Base-by-base conservation (phyloP, 306 rosid species). In the Casuarina cunninghamiana region DNA sequence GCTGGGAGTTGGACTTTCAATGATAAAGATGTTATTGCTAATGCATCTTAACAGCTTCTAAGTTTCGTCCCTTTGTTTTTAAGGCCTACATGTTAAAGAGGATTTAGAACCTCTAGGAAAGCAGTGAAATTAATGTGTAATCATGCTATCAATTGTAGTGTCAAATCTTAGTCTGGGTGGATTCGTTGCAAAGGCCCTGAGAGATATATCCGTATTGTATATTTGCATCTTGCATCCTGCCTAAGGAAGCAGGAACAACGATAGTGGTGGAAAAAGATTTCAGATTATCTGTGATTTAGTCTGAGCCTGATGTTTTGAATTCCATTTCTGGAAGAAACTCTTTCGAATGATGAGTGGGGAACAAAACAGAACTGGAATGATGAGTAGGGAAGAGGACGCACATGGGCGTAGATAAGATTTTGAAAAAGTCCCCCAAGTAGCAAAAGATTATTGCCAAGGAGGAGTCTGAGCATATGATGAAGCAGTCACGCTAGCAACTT, bases 311-410 rank as follows among this genome's bases (percentile, higher is more conserved):
- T 26, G 12, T 11, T 60, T 60, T 12, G 67, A 60, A 60, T 37
- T 60, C 32, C 42, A 26, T 32, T 60, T 60, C 15, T 60, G 3
- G 38, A 13, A 65, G 69, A 15, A 69, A 75, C 35, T 55, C 51
- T 26, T 26, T 26, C 10, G 68, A 74, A 77, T 43, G 73, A 74
- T 71, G 62, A 73, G 75, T 46, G 65, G 83, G 83, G 82, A 83
- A 82, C 54, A 71, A 68, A 16, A 67, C 57, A 6, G 62, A 69
- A 26, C 48, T 71, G 15, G 61, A 74, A 77, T 49, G 69, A 74
- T 75, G 54, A 69, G 72, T 58, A 65, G 83, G 83, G 80, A 83
- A 84, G 80, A 73, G 72, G 43, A 54, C 63, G 91, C 89, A 87
- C 91, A 87, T 87, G 91, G 73, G 41, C 38, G 53, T 49, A 74